A percentile compares a stretch with the other conserved stretches of the same genome.
Conservation (phyloP, 768 basidiomycete species). For the Mycena amicta region DNA sequence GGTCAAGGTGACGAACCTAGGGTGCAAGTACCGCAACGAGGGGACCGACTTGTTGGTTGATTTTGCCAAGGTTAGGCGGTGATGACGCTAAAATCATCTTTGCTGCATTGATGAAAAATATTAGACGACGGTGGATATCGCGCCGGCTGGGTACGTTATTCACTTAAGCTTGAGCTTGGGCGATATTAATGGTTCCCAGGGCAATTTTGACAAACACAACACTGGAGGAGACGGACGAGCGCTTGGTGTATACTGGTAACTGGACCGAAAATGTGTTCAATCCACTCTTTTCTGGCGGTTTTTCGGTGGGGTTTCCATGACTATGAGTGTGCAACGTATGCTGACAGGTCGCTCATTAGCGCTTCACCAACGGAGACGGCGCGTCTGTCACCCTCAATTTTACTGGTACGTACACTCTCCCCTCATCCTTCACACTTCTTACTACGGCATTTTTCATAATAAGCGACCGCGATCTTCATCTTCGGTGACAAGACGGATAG, state of each 20-base stretch:
- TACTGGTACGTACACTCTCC: constrained; percentile 16
- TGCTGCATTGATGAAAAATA: no score
- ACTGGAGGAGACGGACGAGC: constrained; percentile 16
- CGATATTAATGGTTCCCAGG: not conserved
- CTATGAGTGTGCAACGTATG: no score
- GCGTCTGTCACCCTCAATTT: constrained; percentile 15
- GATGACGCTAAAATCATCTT: no score
- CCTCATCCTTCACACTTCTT: no score
- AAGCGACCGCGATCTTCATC: constrained; percentile 23
- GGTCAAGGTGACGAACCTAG: constrained; percentile 17
- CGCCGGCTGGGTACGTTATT: constrained; percentile 20
- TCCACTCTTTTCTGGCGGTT: constrained; percentile 17
- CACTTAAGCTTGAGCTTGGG: no score
- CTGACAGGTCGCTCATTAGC: no score
- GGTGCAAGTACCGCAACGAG: constrained; percentile 2
- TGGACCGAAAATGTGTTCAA: constrained; percentile 23
- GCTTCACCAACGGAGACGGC: constrained; percentile 15
- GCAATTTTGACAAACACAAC: constrained; percentile 17
- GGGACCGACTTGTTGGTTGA: constrained; percentile 16
- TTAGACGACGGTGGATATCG: constrained; percentile 17
- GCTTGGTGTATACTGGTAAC: constrained; percentile 14
- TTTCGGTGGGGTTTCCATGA: no score
- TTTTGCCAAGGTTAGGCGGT: no score
- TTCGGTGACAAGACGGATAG: constrained; percentile 27
- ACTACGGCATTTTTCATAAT: no score